A percentile compares a stretch with the other conserved stretches of the same genome.
phyloP scores from a whole-genome alignment of 2,329 filamentous ascomycete genomes.

The Fusarium drepaniforme region DNA sequence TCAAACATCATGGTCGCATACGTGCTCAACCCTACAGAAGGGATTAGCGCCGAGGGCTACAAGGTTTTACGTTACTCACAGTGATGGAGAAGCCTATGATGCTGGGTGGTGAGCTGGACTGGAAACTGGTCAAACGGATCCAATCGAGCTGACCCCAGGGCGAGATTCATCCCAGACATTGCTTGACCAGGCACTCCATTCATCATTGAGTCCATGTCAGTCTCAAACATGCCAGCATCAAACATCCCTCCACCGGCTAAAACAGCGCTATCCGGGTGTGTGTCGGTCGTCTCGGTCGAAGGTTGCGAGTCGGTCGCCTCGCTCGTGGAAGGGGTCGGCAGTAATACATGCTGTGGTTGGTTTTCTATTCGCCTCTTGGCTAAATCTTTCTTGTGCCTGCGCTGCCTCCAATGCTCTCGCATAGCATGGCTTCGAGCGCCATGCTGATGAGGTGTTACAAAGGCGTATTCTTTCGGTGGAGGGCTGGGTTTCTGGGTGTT shows the following conservation, averaged over 20 bases:
- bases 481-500: not conserved
- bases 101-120: not conserved
- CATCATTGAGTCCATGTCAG: not conserved
- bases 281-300: not conserved
- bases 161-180: slow-evolving; percentile 15
- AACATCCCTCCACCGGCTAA: not conserved
- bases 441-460: not conserved
- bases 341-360: slow-evolving; percentile 16
- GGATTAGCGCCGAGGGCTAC: not conserved
- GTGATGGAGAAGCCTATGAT: slow-evolving; percentile 14
- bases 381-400: slow-evolving; percentile 32
- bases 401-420: slow-evolving; percentile 51
- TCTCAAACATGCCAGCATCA: not conserved
- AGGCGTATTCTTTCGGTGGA: slow-evolving; percentile 3
- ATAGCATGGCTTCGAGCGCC: slow-evolving; percentile 50
- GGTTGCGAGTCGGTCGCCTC: not conserved
- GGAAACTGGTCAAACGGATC: slow-evolving; percentile 15
- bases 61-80: not conserved
- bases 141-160: not conserved
- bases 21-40: slow-evolving; percentile 8
- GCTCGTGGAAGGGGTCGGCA: slow-evolving; percentile 1
- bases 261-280: not conserved
- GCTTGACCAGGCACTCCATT: slow-evolving; percentile 1
- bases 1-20: slow-evolving; percentile 49
- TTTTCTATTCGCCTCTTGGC: slow-evolving; percentile 9